Evolutionary conservation across 2,329 filamentous ascomycete species (phyloP).

Genomic region (Talaromyces sp.): DNA sequence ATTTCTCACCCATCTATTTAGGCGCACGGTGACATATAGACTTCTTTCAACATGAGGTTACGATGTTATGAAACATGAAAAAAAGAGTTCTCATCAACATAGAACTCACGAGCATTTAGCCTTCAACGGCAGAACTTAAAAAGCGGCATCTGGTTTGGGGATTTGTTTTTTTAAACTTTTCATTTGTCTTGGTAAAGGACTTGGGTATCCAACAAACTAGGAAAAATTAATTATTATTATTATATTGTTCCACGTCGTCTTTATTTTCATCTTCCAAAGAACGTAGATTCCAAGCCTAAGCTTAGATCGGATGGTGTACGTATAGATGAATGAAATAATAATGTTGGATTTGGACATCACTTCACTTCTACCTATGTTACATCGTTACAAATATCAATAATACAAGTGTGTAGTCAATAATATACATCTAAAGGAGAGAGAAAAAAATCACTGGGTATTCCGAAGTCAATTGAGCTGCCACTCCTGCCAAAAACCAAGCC

Average conservation of each 20-base stretch:
- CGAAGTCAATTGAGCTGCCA: background rate
- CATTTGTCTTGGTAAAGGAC: constrained; percentile 7
- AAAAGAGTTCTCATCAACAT: constrained; percentile 37
- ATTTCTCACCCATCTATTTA: constrained; percentile 22
- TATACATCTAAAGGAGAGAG: background rate
- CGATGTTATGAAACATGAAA: constrained; percentile 52
- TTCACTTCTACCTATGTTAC: background rate
- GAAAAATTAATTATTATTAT: background rate
- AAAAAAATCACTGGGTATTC: background rate
- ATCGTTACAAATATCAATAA: background rate
- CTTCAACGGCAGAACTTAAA: constrained; percentile 56
- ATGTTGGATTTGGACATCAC: background rate
- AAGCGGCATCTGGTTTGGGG: constrained; percentile 28
- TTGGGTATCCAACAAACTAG: background rate
- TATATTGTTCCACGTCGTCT: background rate
- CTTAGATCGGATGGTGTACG: background rate
- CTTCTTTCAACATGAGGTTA: constrained; percentile 55
- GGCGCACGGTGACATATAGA: constrained; percentile 35
- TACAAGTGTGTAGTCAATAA: background rate
- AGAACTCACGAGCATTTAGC: constrained; percentile 48
- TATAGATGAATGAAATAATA: background rate
- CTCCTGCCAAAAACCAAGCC: constrained; percentile 2
- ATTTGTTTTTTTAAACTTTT: constrained; percentile 18
- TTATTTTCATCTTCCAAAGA: background rate
- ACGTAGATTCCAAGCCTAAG: background rate